Base-by-base conservation (phyloP, 805 yeast species). In the Saccharomycopsis sp. region DNA sequence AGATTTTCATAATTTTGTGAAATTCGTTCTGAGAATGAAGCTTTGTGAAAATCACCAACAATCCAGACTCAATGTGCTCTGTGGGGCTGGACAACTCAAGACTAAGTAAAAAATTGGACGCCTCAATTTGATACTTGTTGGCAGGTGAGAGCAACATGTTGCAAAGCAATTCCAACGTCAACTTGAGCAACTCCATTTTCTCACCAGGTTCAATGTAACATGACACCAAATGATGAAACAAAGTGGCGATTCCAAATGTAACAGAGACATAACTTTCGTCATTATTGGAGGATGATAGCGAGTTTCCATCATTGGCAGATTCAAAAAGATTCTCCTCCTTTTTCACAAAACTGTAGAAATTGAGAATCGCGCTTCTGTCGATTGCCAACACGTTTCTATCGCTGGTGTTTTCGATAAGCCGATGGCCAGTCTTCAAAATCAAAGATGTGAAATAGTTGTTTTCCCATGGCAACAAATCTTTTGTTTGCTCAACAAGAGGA, bases 21-120 rank as follows among this genome's bases (percentile, higher is more conserved):
- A 59, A 54, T 16, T 67, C 59, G 26, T 53, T 54, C 5, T 59
- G 46, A 5, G 42, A 37, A 3, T 50, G 53, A 1, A 64, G 56
- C 3, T 66, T 54, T 10, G 77, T 52, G 22, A 84, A 67, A 35
- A 75, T 65, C 2, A 71, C 63, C 0, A 84, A 63, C 2, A 88
- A 48, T 0, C 85, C 81, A 1, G 94, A 89, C 51, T 87, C 94
- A 19, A 87, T 68, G 46, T 72, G 69, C 35, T 70, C 60, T 2
- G 68, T 52, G 10, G 74, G 73, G 19, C 71, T 65, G 15, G 68
- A 61, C n/a, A 69, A 57, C 30, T 75, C 78, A 38, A 89, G 59
- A 4, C 68, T 64, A 65, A 83, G 79, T 2, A 88, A 64, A 17
- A 73, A 64, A 39, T 71, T 73, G 1, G 81, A 83, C 0, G 81